These are phyloP conservation scores for Ramaria rubella DNA, from an alignment of 768 basidiomycete species.

Conservation along the genomic window DNA sequence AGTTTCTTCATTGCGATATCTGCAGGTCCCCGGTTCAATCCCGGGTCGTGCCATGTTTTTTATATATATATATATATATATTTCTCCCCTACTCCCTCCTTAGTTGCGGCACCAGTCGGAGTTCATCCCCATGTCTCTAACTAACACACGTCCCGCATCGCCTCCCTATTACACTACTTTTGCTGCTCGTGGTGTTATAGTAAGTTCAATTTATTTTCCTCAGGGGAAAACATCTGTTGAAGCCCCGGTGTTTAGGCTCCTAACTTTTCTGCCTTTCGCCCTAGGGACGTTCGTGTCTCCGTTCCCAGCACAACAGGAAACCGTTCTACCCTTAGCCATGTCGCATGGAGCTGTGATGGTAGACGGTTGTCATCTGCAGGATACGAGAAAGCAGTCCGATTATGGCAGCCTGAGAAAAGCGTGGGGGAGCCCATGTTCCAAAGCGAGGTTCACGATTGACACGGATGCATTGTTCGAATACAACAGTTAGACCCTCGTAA, in stretches of 20 bases:
- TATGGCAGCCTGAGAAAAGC: constrained; percentile 77
- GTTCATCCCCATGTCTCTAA: constrained; percentile 1
- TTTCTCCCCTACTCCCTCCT: background rate
- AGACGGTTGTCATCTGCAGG: constrained; percentile 77
- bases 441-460: background rate
- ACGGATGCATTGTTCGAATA: background rate
- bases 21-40: constrained; percentile 38
- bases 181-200: constrained; percentile 64
- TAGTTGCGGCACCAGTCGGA: background rate
- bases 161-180: constrained; percentile 71
- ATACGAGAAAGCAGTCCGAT: constrained; percentile 65
- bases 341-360: constrained; percentile 82
- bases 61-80: background rate
- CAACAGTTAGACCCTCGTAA: constrained; percentile 63
- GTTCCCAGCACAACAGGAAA: constrained; percentile 39
- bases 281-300: constrained; percentile 63
- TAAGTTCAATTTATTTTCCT: constrained; percentile 36
- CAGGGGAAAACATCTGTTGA: background rate
- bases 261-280: constrained; percentile 73
- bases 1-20: background rate
- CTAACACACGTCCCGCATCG: constrained; percentile 45
- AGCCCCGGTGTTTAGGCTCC: constrained; percentile 46
- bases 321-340: constrained; percentile 47
- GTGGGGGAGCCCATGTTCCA: constrained; percentile 35
- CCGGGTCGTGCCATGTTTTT: constrained; percentile 30